Evolutionary conservation across 2,329 filamentous ascomycete species (phyloP).

Genomic region (Camptophora hylomeconis): DNA sequence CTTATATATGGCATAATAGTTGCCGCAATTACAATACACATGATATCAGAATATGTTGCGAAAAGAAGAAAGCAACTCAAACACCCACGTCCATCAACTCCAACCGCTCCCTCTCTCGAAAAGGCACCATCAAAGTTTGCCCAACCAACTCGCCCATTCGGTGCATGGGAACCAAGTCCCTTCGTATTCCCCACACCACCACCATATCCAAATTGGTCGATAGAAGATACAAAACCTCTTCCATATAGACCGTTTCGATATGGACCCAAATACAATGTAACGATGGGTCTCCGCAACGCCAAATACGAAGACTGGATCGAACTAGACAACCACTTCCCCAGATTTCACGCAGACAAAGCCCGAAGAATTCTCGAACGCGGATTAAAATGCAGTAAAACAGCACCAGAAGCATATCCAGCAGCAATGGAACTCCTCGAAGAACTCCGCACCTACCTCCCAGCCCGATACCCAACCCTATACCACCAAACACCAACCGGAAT

Average conservation of each 20-base stretch:
- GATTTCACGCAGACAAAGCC: constrained; percentile 60
- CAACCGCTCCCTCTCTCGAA: constrained; percentile 9
- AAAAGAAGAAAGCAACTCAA: constrained; percentile 6
- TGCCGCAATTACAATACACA: constrained; percentile 15
- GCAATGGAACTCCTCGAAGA: constrained; percentile 68
- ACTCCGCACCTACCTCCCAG: constrained; percentile 53
- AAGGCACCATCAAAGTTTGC: constrained; percentile 6
- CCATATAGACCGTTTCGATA: constrained; percentile 69
- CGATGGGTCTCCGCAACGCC: constrained; percentile 56
- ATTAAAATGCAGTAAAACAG: constrained; percentile 53
- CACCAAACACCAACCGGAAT: constrained; percentile 50
- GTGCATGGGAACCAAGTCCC: constrained; percentile 43
- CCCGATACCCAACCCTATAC: constrained; percentile 63
- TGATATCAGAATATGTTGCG: constrained; percentile 7
- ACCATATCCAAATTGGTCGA: constrained; percentile 56
- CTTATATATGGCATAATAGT: constrained; percentile 22
- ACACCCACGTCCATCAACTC: constrained; percentile 7
- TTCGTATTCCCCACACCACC: constrained; percentile 48
- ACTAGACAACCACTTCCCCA: constrained; percentile 65
- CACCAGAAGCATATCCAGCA: constrained; percentile 56
- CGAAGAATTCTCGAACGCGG: constrained; percentile 54
- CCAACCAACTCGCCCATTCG: constrained; percentile 10
- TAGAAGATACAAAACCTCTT: constrained; percentile 56
- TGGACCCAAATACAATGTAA: constrained; percentile 63
- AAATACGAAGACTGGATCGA: constrained; percentile 66